Base-by-base conservation (phyloP, 1,139 yeast species). In the Pichia sp. region DNA sequence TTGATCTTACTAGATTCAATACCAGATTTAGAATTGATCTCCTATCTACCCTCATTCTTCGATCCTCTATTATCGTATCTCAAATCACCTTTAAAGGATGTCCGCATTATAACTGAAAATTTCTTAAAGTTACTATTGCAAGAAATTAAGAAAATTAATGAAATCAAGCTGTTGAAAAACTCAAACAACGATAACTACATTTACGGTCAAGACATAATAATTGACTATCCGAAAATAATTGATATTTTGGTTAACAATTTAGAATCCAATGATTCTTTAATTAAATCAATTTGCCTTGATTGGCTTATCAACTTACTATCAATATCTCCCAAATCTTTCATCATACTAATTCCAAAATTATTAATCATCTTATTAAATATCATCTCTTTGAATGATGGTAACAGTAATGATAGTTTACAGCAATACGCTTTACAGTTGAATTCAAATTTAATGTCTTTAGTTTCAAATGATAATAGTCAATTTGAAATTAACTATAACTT, bases 1-100 rank as follows among this genome's bases (percentile, higher is more conserved):
- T 75, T 94, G 45, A 86, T 89, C 51, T 75, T 94, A 24, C 72
- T 94, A 45, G 95, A 92, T 64, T 89, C 94, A 23, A 88, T 92
- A 15, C 98, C 99, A 0, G 94, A 92, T 44, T 71, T 92, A 52
- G 97, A 92, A 58, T 70, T 94, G 52, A 82, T 92, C 23, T 79
- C 95, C 0, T 92, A 85, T 61, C 70, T 94, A 44, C 97, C 98
- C 0, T 86, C 88, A 42, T 88, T 92, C 63, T 72, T 94, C 41
- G 95, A 90, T 46, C 97, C 97, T 0, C 70, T 94, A 49, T 72
- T 92, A 46, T 77, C 82, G 30, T 92, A 88, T 62, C 70, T 92
- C 49, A 86, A 88, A 56, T 92, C 86, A 57, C 75, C 95, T 1
- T 90, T 90, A 50, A 80, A 83, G 42, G 98, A 92, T 63, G 96